Evolutionary conservation across 495 filamentous ascomycete species (phyloP), one percentile per base, ranked within the genome.

Genomic region (Tricharina praecox): DNA sequence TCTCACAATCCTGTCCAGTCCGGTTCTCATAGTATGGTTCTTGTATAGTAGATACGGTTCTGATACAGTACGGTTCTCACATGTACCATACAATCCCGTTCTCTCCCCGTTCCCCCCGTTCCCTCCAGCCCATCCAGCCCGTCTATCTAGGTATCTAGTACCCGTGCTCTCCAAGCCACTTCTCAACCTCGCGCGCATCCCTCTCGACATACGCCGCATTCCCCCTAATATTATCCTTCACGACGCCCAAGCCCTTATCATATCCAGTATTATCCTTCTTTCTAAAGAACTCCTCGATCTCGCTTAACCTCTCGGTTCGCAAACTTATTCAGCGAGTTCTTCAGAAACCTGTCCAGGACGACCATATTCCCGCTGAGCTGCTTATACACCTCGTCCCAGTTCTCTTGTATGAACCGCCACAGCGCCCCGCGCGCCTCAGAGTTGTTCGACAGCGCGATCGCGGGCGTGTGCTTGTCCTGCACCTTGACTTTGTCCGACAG

Each of bases 401-500:
- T 74, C 4, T 74, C 68, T 55, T 82, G 81, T 49, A 93, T 71
- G 62, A 81, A 93, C 34, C 79, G 67, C 90, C 90, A 97, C 32
- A 90, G 69, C 3, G 76, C 66, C 41, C 71, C 65, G 13, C 87
- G 77, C 2, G 72, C 75, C 37, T 72, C 71, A 16, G 76, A 64
- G 61, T 95, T 94, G 28, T 66, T 68, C 1, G 81, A 74, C 39
- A 97, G 65, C 7, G 77, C 70, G 40, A 75, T 70, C 9, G 78
- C 78, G 28, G 82, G 83, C 26, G 75, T 79, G 64, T 94, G 87
- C 60, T 85, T 73, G 62, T 97, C 90, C 62, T 86, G 90, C 10
- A 80, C 60, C 55, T 84, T 64, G 53, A 93, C 70, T 57, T 71
- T 68, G 64, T 78, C 76, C 48, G 78, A 85, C 64, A 94, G 81